Conservation (phyloP, 1,284 basidiomycete genomes). For the Irpex rosettiformis region DNA sequence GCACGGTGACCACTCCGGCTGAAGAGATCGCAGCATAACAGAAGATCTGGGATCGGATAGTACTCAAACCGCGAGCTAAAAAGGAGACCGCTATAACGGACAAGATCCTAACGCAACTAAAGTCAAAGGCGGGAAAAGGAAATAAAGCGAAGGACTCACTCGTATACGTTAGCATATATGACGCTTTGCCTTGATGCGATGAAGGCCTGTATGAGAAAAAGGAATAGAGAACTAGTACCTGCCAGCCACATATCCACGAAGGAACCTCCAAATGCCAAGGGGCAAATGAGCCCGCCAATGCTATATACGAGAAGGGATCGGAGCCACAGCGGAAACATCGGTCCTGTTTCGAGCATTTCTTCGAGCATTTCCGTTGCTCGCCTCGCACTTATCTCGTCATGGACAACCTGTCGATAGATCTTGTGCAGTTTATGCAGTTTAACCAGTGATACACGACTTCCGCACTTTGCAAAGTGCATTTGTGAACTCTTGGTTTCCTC, state of each 20-base stretch:
- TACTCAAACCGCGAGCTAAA: slow-evolving; percentile 72
- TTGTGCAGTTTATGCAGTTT: slow-evolving; percentile 74
- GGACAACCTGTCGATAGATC: slow-evolving; percentile 77
- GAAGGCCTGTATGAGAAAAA: slow-evolving; percentile 68
- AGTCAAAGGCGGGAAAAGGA: neutral
- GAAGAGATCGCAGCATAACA: slow-evolving; percentile 89
- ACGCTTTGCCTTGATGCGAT: slow-evolving; percentile 65
- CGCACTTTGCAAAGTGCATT: slow-evolving; percentile 78
- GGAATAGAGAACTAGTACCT: slow-evolving; percentile 60
- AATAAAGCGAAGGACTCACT: slow-evolving; percentile 50
- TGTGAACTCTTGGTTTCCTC: slow-evolving; percentile 74
- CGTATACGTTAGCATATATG: slow-evolving; percentile 84
- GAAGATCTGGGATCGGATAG: slow-evolving; percentile 70
- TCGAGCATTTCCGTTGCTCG: slow-evolving; percentile 54
- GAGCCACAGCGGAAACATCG: slow-evolving; percentile 56
- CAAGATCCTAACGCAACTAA: slow-evolving; percentile 57
- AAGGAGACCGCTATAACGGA: slow-evolving; percentile 84
- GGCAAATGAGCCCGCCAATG: slow-evolving; percentile 74
- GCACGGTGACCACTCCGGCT: slow-evolving; percentile 75
- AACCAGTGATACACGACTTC: slow-evolving; percentile 70
- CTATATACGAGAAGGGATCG: slow-evolving; percentile 68
- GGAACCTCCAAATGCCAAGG: slow-evolving; percentile 84
- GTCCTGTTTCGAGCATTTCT: slow-evolving; percentile 46
- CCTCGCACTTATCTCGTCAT: slow-evolving; percentile 82
- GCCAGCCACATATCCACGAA: slow-evolving; percentile 84